A percentile compares a stretch with the other conserved stretches of the same genome.
These are phyloP conservation scores for Scheffersomyces segobiensis DNA, from an alignment of 1,139 yeast species.

Conservation along the genomic window DNA sequence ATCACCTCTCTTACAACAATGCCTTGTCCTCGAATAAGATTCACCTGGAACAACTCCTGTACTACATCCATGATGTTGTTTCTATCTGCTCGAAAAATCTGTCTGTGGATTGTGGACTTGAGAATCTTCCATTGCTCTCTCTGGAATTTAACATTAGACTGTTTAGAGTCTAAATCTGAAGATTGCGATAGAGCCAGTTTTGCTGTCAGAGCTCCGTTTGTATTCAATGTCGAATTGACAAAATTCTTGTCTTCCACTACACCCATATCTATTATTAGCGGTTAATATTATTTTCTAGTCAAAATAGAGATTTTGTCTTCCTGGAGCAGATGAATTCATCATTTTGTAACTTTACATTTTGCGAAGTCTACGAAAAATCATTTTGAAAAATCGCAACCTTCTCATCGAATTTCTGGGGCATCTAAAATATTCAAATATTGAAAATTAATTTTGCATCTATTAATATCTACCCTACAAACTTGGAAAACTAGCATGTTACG, in stretches of 20 bases:
- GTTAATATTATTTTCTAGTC: not conserved
- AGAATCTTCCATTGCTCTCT: constrained; percentile 55
- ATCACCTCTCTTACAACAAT: constrained; percentile 56
- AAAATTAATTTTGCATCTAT: not conserved
- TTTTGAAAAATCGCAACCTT: not conserved
- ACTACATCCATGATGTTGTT: constrained; percentile 51
- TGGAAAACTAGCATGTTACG: not conserved
- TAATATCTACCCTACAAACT: not conserved
- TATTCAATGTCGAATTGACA: not conserved
- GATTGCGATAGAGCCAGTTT: not conserved
- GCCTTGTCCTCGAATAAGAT: constrained; percentile 63
- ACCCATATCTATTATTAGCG: not conserved
- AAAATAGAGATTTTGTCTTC: too few relatives aligned
- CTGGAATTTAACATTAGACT: constrained; percentile 41
- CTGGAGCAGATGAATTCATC: too few relatives aligned
- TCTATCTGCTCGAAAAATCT: constrained; percentile 45
- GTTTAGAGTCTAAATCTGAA: not conserved
- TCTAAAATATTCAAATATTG: not conserved
- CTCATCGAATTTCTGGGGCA: not conserved
- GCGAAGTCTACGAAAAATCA: not conserved
- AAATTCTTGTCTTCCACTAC: not conserved
- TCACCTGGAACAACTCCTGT: constrained; percentile 51
- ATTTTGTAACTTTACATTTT: not conserved
- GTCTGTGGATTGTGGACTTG: constrained; percentile 47
- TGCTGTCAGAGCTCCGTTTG: not conserved